Evolutionary conservation across 352 stramenopile genomes (phyloP).

Genomic region (Plasmopara muralis): DNA sequence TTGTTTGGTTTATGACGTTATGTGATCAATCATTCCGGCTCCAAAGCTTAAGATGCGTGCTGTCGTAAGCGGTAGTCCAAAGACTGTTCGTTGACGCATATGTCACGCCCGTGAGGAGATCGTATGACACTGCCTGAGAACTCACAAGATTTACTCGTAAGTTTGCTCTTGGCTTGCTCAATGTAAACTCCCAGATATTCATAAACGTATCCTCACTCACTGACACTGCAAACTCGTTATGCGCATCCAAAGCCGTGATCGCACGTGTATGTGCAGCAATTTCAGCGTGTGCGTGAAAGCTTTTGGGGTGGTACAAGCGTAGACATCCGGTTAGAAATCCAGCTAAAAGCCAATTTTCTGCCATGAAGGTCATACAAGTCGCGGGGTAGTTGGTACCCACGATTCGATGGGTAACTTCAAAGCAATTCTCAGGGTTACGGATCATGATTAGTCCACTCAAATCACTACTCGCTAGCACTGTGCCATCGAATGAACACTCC

Average conservation of each 20-base stretch:
- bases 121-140: conserved; percentile 55
- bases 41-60: conserved; percentile 63
- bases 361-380: conserved; percentile 48
- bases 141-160: conserved; percentile 44
- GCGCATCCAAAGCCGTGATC: conserved; percentile 54
- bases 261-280: conserved; percentile 62
- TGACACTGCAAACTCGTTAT: conserved; percentile 44
- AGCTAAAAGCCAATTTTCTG: conserved; percentile 44
- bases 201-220: conserved; percentile 76
- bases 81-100: conserved; percentile 45
- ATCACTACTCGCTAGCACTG: conserved; percentile 51
- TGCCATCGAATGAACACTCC: conserved; percentile 34
- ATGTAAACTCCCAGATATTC: conserved; percentile 61
- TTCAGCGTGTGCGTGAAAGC: conserved; percentile 50
- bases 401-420: conserved; percentile 61
- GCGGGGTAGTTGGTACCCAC: conserved; percentile 33
- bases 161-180: conserved; percentile 13
- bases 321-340: conserved; percentile 57
- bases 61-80: conserved; percentile 61
- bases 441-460: conserved; percentile 53
- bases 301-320: conserved; percentile 44
- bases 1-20: too few species aligned
- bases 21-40: conserved; percentile 21
- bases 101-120: conserved; percentile 51
- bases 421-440: conserved; percentile 40